phyloP scores from a whole-genome alignment of 2,329 filamentous ascomycete species.

The Exophiala spinifera region DNA sequence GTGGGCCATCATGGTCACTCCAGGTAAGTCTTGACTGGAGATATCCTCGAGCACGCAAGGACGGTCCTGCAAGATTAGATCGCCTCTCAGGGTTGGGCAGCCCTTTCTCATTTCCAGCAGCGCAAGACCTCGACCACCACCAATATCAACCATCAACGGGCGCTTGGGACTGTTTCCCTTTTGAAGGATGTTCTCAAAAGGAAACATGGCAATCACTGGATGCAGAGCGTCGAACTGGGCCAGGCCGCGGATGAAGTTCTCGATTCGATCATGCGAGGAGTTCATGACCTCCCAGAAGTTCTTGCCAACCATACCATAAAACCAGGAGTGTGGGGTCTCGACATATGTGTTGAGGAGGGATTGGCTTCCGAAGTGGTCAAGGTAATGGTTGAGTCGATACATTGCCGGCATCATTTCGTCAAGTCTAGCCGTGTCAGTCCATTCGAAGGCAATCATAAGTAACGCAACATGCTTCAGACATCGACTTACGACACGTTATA shows the following conservation, averaged over 20 bases:
- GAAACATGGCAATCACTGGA: constrained; percentile 28
- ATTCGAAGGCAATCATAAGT: background rate
- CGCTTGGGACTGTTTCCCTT: constrained; percentile 14
- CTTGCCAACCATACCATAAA: constrained; percentile 25
- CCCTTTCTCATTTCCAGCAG: constrained; percentile 25
- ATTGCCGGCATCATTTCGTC: constrained; percentile 29
- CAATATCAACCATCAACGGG: constrained; percentile 24
- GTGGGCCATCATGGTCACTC: constrained; percentile 27
- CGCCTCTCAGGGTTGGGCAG: constrained; percentile 19
- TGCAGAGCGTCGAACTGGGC: constrained; percentile 20
- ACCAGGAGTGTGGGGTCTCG: constrained; percentile 28
- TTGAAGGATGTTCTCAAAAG: constrained; percentile 17
- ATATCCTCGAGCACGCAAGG: constrained; percentile 29
- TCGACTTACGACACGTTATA: constrained; percentile 8
- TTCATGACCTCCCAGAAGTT: constrained; percentile 31
- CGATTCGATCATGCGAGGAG: constrained; percentile 26
- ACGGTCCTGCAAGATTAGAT: constrained; percentile 32
- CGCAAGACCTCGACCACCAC: constrained; percentile 27
- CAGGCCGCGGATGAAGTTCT: constrained; percentile 28
- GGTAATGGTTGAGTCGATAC: constrained; percentile 27
- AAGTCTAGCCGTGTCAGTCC: constrained; percentile 9
- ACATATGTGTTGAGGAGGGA: constrained; percentile 16
- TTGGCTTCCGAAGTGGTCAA: constrained; percentile 18
- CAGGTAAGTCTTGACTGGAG: constrained; percentile 24
- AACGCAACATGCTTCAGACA: background rate